A percentile compares a stretch with the other conserved stretches of the same genome.
Evolutionary conservation across 1,284 basidiomycete genomes (phyloP).

Genomic region (Gomphus bonarii): DNA sequence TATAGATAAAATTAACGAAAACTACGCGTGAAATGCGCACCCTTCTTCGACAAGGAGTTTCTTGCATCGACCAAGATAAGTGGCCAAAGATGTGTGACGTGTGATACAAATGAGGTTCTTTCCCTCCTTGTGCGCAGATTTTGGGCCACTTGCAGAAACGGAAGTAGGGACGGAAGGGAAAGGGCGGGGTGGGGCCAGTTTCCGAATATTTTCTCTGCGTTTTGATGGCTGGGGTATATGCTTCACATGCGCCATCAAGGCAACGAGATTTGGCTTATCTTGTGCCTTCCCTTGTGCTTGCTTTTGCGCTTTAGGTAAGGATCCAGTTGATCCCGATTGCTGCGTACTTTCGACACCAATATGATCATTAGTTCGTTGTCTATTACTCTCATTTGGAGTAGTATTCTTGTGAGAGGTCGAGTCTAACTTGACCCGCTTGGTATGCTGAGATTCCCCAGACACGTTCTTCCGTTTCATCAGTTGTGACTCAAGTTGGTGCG

Average conservation of each 20-base stretch:
- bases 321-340: not conserved
- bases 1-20: not conserved
- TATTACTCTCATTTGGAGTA: not conserved
- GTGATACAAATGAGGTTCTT: slow-evolving; percentile 76
- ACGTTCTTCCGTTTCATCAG: not conserved
- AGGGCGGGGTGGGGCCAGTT: slow-evolving; percentile 60
- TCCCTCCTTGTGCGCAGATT: slow-evolving; percentile 62
- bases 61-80: slow-evolving; percentile 74
- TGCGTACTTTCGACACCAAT: not conserved
- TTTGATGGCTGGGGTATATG: not conserved
- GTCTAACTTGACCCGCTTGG: not conserved
- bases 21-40: slow-evolving; percentile 29
- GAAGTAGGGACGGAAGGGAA: slow-evolving; percentile 67
- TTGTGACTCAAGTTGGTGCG: not conserved
- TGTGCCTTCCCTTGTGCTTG: not conserved
- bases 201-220: slow-evolving; percentile 34
- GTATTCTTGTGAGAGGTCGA: not conserved
- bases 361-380: not conserved
- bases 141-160: slow-evolving; percentile 72
- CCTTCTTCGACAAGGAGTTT: slow-evolving; percentile 68
- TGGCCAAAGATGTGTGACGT: slow-evolving; percentile 62
- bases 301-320: not conserved
- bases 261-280: not conserved
- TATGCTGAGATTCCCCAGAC: not conserved
- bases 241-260: not conserved